Percentiles rank a stretch among this genome's conserved stretches.
Conservation (phyloP, 208 protist genomes). For the Acanthamoeba pearcei region DNA sequence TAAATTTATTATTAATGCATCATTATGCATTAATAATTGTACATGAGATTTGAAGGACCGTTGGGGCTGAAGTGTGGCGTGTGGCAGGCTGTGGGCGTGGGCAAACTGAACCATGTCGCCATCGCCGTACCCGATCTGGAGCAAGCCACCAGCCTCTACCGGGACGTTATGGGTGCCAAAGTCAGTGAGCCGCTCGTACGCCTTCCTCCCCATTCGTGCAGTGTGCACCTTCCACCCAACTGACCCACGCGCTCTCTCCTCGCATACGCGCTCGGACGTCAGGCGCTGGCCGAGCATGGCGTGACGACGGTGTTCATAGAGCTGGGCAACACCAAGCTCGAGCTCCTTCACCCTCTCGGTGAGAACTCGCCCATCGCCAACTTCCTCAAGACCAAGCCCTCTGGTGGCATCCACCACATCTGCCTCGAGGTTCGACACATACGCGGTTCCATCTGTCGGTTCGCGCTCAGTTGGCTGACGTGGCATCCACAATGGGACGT, state of each 20-base stretch:
- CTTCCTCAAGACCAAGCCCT: conserved; percentile 94
- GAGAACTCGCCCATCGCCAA: conserved; percentile 93
- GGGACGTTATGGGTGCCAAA: conserved; percentile 89
- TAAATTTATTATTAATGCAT: too few relatives aligned
- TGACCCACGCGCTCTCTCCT: too few relatives aligned
- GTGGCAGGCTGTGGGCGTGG: conserved; percentile 79
- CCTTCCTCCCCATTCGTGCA: too few relatives aligned
- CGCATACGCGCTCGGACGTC: neutral
- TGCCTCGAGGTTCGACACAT: conserved; percentile 92
- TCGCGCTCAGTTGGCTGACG: neutral
- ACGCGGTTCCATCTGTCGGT: neutral
- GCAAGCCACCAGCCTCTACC: conserved; percentile 89
- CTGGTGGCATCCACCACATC: conserved; percentile 95
- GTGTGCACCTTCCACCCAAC: too few relatives aligned
- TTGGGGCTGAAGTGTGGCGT: too few relatives aligned
- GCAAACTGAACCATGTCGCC: conserved; percentile 96
- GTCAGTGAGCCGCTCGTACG: conserved; percentile 91
- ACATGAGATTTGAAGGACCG: too few relatives aligned
- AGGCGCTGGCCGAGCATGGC: conserved; percentile 93
- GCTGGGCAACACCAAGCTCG: conserved; percentile 93
- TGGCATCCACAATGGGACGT: too few relatives aligned
- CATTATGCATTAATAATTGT: too few relatives aligned
- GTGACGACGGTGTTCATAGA: conserved; percentile 95
- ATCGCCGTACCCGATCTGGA: conserved; percentile 93
- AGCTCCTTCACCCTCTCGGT: conserved; percentile 94